Base-by-base conservation (phyloP, 768 basidiomycete species). In the Fomitopsis pulvina region DNA sequence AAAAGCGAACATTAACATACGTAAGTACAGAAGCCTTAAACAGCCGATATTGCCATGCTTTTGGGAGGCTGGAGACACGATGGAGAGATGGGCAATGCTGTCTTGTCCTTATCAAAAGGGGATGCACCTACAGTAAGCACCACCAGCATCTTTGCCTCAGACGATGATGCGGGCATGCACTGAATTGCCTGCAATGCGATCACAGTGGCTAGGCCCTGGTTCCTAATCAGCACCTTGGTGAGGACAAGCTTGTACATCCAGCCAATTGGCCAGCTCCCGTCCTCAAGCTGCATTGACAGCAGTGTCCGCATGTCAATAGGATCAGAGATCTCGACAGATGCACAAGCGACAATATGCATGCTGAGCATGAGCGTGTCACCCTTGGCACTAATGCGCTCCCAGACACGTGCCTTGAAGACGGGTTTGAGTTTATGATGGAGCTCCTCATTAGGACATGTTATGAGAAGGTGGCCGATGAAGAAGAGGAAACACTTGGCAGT, bases 201-300 rank as follows among this genome's bases (percentile, higher is more conserved):
- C n/a, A n/a, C n/a, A n/a, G n/a, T n/a, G n/a, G n/a, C n/a, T n/a
- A n/a, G n/a, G n/a, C n/a, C n/a, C n/a, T n/a, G n/a, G n/a, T n/a
- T n/a, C n/a, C n/a, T n/a, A n/a, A n/a, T n/a, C n/a, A n/a, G n/a
- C n/a, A n/a, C n/a, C n/a, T n/a, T n/a, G n/a, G n/a, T n/a, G n/a
- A n/a, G n/a, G n/a, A n/a, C n/a, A n/a, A n/a, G n/a, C n/a, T 72
- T 76, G 66, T 78, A 82, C 18, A 81, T 66, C 77, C 77, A 80
- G 1, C 80, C 72, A 8, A 66, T 66, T 21, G 69, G 71, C 76
- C 77, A 83, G 3, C 76, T 73, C 16, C 80, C 80, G 54, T 81
- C 79, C 51, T 74, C 74, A 48, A 65, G 66, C 54, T 81, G 80
- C 51, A 78, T 58, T 4, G 68, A 59, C 2, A 76, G 67, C 7